Percentiles rank a stretch among this genome's conserved stretches.
Evolutionary conservation across 1,284 basidiomycete species (phyloP).

Genomic region (Heterobasidion parviporum): DNA sequence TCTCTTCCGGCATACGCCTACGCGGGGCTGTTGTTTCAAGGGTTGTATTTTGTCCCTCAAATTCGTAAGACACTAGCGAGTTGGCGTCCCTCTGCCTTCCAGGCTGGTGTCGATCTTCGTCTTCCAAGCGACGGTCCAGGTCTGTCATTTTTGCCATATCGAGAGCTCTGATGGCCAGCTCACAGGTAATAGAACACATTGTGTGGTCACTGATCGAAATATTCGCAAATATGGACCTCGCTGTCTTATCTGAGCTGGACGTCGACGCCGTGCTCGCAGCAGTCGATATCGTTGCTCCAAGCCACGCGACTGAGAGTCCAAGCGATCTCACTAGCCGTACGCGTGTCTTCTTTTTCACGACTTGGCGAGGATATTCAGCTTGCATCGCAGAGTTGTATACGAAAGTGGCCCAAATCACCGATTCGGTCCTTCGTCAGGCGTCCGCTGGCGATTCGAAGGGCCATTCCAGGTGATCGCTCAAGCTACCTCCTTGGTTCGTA

Average conservation of each 20-base stretch:
- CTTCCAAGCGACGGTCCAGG: constrained; percentile 15
- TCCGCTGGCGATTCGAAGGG: constrained; percentile 7
- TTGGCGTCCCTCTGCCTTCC: constrained; percentile 29
- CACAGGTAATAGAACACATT: constrained; percentile 20
- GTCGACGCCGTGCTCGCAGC: constrained; percentile 28
- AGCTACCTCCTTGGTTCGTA: neutral
- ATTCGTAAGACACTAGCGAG: constrained; percentile 43
- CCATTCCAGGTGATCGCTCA: constrained; percentile 21
- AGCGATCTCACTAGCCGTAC: constrained; percentile 33
- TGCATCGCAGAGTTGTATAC: constrained; percentile 27
- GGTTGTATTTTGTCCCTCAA: constrained; percentile 60
- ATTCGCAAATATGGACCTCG: constrained; percentile 56
- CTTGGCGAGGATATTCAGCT: neutral
- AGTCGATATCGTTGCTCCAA: constrained; percentile 27
- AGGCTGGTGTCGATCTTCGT: neutral
- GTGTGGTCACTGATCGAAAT: constrained; percentile 52
- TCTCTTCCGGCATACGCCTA: constrained; percentile 42
- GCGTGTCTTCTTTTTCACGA: constrained; percentile 2
- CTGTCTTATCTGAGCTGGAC: constrained; percentile 31
- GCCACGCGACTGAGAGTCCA: constrained; percentile 22
- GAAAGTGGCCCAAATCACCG: constrained; percentile 25
- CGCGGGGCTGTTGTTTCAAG: constrained; percentile 55
- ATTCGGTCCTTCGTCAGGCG: constrained; percentile 16
- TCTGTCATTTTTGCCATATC: constrained; percentile 6
- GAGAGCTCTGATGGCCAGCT: constrained; percentile 4